A percentile compares a stretch with the other conserved stretches of the same genome.
These are phyloP conservation scores for Amoebophrya sp. DNA, from an alignment of 169 alveolate species.

Conservation along the genomic window DNA sequence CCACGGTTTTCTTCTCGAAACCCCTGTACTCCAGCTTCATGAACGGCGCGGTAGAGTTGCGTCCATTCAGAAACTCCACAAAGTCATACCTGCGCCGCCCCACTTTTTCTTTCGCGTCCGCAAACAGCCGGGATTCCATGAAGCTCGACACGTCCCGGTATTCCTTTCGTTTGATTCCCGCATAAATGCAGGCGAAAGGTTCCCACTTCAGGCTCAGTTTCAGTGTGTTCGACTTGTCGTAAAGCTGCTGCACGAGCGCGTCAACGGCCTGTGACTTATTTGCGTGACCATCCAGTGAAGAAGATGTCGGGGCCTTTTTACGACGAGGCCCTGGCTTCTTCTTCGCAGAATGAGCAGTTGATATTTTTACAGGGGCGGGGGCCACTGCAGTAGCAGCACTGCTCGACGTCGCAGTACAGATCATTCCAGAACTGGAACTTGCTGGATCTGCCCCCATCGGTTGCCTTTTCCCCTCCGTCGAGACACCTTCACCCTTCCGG, in stretches of 20 bases:
- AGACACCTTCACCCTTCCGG: too few relatives aligned
- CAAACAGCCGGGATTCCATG: background rate
- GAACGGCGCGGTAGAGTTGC: background rate
- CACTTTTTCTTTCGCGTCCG: background rate
- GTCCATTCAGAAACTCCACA: background rate
- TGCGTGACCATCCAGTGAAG: too few relatives aligned
- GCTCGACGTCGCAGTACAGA: too few relatives aligned
- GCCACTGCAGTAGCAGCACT: too few relatives aligned
- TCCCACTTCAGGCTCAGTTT: background rate
- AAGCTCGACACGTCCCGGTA: background rate
- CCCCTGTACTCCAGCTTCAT: background rate
- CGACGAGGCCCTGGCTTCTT: too few relatives aligned
- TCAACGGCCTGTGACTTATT: too few relatives aligned
- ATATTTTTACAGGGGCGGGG: too few relatives aligned
- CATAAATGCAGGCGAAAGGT: background rate
- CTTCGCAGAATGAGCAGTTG: too few relatives aligned
- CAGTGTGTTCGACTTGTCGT: background rate
- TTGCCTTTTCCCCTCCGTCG: too few relatives aligned
- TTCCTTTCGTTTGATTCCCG: background rate
- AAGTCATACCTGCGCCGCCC: background rate
- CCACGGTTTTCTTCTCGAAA: background rate
- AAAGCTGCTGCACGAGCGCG: background rate
- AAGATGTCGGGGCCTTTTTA: too few relatives aligned
- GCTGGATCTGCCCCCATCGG: too few relatives aligned
- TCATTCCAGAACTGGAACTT: too few relatives aligned